Base-by-base conservation (phyloP, 345 rosid species). In the Luvunga scandens region DNA sequence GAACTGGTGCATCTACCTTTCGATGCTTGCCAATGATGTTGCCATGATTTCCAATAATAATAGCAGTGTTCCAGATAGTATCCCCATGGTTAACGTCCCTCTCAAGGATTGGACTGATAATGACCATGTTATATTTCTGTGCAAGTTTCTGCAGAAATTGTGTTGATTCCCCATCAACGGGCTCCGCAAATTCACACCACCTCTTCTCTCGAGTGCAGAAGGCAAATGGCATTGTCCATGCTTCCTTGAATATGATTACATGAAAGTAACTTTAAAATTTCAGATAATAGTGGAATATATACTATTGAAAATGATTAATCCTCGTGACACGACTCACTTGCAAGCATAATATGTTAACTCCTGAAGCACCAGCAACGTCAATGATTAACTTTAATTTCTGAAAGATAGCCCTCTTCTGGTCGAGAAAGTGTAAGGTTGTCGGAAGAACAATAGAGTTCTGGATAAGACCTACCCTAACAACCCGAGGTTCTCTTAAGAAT, bases 131-230 rank as follows among this genome's bases (percentile, higher is more conserved):
- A 81, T 90, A 89, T 78, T 91, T 92, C 72, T 72, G 85, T 0
- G 97, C 97, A 68, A 87, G 79, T 69, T 86, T 91, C 85, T 92
- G 99, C 79, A 96, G 95, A 85, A 91, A 96, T 72, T 80, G 81
- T 60, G 97, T 94, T 0, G 97, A 94, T 77, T 92, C 98, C 18
- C 98, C 97, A 73, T 91, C 87, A 24, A 91, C 75, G 79, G 98
- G 95, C 84, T 96, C 99, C 2, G 99, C 97, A 80, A 96, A 92
- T 81, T 96, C 97, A 80, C 98, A 94, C 98, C 97, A 96, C 71
- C 87, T 91, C 90, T 90, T 94, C 89, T 96, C 99, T 79, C 99
- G 81, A 2, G 99, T 92, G 75, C 99, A 96, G 70, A 94, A 96
- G 66, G 97, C 98, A 88, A 94, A 96, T 6, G 99, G 98, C 97